phyloP scores from a whole-genome alignment of 163 green algal genomes.

The Scenedesmus sp. region DNA sequence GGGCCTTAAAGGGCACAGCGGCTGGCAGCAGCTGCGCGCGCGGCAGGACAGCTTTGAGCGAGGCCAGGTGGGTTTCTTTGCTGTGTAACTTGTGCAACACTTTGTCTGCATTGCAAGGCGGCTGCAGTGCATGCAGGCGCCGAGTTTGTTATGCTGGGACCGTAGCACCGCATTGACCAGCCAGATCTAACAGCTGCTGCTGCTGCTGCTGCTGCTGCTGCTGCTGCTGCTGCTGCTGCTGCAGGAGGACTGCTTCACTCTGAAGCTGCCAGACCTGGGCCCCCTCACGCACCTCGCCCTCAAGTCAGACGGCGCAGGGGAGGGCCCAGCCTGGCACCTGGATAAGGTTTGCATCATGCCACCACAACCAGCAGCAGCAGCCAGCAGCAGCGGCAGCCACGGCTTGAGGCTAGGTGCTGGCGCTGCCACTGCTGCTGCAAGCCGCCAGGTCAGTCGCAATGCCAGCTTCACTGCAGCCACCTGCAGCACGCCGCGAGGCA shows the following conservation, averaged over 20 bases:
- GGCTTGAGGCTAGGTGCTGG: background rate
- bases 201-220: background rate
- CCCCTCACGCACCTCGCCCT: slow-evolving; percentile 59
- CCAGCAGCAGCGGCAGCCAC: slow-evolving; percentile 20
- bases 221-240: background rate
- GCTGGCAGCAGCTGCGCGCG: slow-evolving; percentile 64
- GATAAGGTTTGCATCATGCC: slow-evolving; percentile 54
- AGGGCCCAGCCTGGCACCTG: slow-evolving; percentile 71
- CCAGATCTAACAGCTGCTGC: background rate
- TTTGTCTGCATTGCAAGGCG: background rate
- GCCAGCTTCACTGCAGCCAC: background rate
- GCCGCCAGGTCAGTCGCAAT: background rate
- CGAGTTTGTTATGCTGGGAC: background rate
- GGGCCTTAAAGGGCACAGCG: slow-evolving; percentile 51
- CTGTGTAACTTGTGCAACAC: background rate
- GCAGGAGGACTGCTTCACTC: slow-evolving; percentile 72
- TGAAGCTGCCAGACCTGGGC: slow-evolving; percentile 65
- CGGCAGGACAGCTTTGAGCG: slow-evolving; percentile 73
- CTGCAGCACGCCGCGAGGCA: background rate
- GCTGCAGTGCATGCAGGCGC: background rate
- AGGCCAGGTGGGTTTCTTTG: slow-evolving; percentile 55
- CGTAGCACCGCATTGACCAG: background rate
- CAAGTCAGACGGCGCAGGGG: slow-evolving; percentile 59
- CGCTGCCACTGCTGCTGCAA: background rate
- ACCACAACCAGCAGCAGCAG: background rate